Evolutionary conservation across 306 rosid species (phyloP), one percentile per base, ranked within the genome.

Genomic region (Castanospermum australe): DNA sequence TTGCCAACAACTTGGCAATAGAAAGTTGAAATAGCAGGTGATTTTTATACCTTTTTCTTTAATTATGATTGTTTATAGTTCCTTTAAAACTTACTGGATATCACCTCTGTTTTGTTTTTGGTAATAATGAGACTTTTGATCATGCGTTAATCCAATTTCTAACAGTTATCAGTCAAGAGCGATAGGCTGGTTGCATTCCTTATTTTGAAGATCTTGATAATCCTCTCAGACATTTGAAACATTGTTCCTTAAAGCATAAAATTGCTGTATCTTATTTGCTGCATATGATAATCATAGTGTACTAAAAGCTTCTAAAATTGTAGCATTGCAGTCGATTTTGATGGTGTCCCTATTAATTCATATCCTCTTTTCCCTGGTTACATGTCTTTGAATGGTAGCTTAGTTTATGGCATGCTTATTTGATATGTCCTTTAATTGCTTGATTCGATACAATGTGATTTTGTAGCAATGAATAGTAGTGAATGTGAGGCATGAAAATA

Each of bases 1-100:
- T 94, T 13, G 96, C 87, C 77, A 94, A 92, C 94, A 88, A 89
- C 84, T 87, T 94, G 57, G 87, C 88, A 10, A 32, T 86, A 62
- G 89, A 75, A 5, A 60, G 76, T 63, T 86, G 88, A 67, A 76
- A 60, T 71, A 86, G 66, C 92, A 83, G 98, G 98, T 94, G 51
- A 83, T 15, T 80, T 35, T 76, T 11, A 10, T 71, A 5, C 33
- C 39, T 5, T 20, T 59, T 60, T 68, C 36, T 54, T 48, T 32
- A 22, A 9, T 13, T 36, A 12, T 65, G 65, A 9, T 38, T 36
- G 4, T 72, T 73, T 74, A 12, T 52, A 24, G 45, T 9, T 47
- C 15, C 12, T 25, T n/a, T 17, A 32, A 62, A 69, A n/a, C 17
- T 14, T 44, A 17, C 21, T 28, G 45, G 32, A 60, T 17, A 57